Evolutionary conservation across 306 rosid species (phyloP).

Genomic region (Malus sylvestris): DNA sequence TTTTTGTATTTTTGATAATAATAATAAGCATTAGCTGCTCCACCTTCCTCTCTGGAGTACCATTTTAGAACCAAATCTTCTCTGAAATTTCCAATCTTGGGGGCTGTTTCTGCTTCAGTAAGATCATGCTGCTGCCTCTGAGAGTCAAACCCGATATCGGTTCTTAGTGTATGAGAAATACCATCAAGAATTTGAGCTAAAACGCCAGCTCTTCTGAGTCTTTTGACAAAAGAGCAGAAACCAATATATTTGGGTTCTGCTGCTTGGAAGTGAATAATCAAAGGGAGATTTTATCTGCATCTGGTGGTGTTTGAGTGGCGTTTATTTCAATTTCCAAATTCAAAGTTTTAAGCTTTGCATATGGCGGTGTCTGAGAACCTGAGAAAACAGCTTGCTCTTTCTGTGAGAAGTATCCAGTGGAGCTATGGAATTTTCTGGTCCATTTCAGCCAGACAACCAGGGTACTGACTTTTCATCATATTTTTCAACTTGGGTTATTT

Average conservation of each 20-base stretch:
- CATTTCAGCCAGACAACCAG: constrained; percentile 45
- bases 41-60: neutral
- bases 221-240: neutral
- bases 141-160: constrained; percentile 14
- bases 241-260: constrained; percentile 9
- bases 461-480: constrained; percentile 29
- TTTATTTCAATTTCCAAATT: constrained; percentile 1
- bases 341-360: constrained; percentile 18
- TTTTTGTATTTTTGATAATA: neutral
- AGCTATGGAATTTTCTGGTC: constrained; percentile 83
- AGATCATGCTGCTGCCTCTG: constrained; percentile 4
- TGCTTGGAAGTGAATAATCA: constrained; percentile 16
- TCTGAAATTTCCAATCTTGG: neutral
- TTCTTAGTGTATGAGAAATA: neutral
- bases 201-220: neutral
- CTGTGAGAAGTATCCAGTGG: constrained; percentile 83
- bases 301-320: constrained; percentile 4
- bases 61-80: neutral
- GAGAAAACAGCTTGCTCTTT: constrained; percentile 66
- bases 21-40: constrained; percentile 6
- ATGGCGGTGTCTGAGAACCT: constrained; percentile 44
- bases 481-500: neutral
- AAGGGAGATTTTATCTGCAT: neutral
- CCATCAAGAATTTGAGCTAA: constrained; percentile 3
- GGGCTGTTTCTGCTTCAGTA: neutral